Evolutionary conservation across 1,139 yeast species (phyloP), one percentile per base, ranked within the genome.

Genomic region (Geotrichum australiense): DNA sequence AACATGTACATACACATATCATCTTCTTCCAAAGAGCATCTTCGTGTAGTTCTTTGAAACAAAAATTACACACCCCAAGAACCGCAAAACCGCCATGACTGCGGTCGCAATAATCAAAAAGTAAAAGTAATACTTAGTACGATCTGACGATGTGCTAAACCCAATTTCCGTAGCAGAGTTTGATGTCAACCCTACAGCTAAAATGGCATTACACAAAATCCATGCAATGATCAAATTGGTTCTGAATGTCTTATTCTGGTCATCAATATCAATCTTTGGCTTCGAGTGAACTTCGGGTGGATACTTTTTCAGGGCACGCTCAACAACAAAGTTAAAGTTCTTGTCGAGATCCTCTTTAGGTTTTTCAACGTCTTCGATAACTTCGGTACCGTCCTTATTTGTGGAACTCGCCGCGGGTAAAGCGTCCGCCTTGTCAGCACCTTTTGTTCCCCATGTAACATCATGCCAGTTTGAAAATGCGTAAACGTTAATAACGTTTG

Each of bases 391-490:
- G 50, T 78, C 76, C 52, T 75, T 79, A 22, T 80, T 81, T 31
- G 65, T 73, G 53, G 65, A 65, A 53, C 53, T 59, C 28, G 65
- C 73, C 33, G 74, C 74, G 25, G 86, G 86, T 39, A 76, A 60
- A 20, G 76, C 76, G 48, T 72, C 75, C 1, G 80, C 77, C 47
- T 69, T 72, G 45, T 75, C 76, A 8, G 80, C 84, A 47, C 97
- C 98, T 60, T 91, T 91, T 0, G 98, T 91, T 57, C 98, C 98
- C 98, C 98, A 91, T 1, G 95, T 82, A 35, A 89, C 89, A 68
- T 89, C 97, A 63, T 89, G 96, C 47, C 94, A 82, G 61, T 89
- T 89, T 67, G 96, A 87, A 58, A 89, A 87, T 1, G 97, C 96
- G 65, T 86, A 89, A 31, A 89, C 69, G 43, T 62, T 65, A 27